Evolutionary conservation across 352 stramenopile species (phyloP), one percentile per base, ranked within the genome.

Genomic region (Blastocystis sp.): DNA sequence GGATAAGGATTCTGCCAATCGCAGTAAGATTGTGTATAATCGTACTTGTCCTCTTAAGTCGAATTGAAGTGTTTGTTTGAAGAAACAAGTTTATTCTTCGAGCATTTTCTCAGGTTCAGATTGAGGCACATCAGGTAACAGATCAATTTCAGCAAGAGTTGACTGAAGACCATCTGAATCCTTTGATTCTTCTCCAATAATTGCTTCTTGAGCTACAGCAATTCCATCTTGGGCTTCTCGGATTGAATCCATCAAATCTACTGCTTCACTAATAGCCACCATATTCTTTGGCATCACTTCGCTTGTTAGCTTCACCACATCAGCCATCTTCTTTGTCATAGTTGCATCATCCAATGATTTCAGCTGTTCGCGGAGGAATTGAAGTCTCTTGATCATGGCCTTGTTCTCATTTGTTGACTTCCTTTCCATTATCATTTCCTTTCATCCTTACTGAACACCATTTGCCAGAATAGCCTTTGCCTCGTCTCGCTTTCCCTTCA

Each of bases 1-100:
- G 9, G 96, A 99, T 90, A 91, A 94, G 80, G 95, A 98, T 90
- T 91, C 90, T 16, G 90, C 86, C 0, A 95, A 92, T 2, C 86
- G 92, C 42, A 93, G 92, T 78, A 92, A 91, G 69, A 92, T 97
- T 87, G 94, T 98, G 24, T 93, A 98, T 74, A 99, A 99, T 90
- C 93, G 97, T 86, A 97, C 96, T 43, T 86, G 95, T 43, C 93
- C 92, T 12, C 91, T 99, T 67, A 96, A 95, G 85, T 58, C 35
- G 49, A 80, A 80, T 80, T 80, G 21, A 32, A 29, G 14, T 80
- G 43, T 80, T 80, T 80, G 69, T 80, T 80, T 9, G 16, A 54
- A 78, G 9, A 56, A 78, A 57, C 16, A 42, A 63, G 5, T 63
- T 27, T 35, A 63, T 27, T 63, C 56, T 63, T 63, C 39, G 2